Base-by-base conservation (phyloP, 352 stramenopile genomes). In the Globisporangium sylvaticum region DNA sequence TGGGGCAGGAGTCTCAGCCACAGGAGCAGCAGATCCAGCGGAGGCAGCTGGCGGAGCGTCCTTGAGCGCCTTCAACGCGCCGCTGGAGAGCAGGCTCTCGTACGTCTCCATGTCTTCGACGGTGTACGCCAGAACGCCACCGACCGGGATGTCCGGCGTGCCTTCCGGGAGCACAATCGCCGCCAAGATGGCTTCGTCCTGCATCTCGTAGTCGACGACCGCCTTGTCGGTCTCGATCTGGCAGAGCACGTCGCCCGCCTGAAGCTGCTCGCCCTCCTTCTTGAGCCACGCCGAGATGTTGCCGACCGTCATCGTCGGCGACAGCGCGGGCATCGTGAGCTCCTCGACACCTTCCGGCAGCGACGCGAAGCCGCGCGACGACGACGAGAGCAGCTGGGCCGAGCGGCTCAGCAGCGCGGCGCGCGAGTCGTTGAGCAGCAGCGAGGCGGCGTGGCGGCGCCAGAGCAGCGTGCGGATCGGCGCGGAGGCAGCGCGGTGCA, bases 201-300 rank as follows among this genome's bases (percentile, higher is more conserved):
- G 91, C 56, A 97, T 94, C 82, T 99, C 97, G 76, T 98, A 99
- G 80, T 99, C 97, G 50, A 99, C 97, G 24, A 97, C 97, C 34
- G 97, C 97, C 82, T 99, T 99, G 85, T 99, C 97, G 15, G 97
- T 99, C 79, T 99, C 97, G 64, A 99, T 94, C 64, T 98, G 89
- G 75, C 92, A 98, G 29, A 99, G 76, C 25, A 98, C 89, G 75
- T 98, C 92, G 42, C 97, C 96, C 0, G 96, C 84, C 25, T 71
- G 67, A 65, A 99, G 91, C 54, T 86, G 70, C 15, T 98, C 90
- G 59, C 96, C 97, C 66, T 98, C 92, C 37, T 89, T 85, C 73
- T 91, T 92, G 63, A 98, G 94, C 96, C 97, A 99, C 62, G 86
- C 73, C 8, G 95, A 91, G 66, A 99, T 95, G 52, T 80, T 97